phyloP scores from a whole-genome alignment of 1,284 basidiomycete genomes.

The Austroboletus niveus region DNA sequence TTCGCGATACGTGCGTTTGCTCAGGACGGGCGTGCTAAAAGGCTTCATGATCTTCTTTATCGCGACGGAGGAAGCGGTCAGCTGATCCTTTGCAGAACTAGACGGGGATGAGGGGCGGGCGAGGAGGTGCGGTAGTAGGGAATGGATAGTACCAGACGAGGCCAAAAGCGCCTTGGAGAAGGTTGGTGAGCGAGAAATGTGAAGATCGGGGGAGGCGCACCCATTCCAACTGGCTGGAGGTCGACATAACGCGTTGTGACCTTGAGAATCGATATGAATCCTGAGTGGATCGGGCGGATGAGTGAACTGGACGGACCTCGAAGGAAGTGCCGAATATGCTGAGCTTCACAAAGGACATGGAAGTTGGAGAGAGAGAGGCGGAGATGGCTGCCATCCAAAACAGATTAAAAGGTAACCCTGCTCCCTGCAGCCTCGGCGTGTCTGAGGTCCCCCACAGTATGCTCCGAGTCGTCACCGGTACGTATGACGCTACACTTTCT shows the following conservation, averaged over 20 bases:
- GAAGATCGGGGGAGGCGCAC: constrained; percentile 45
- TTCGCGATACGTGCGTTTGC: constrained; percentile 97
- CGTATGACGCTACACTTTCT: constrained; percentile 10
- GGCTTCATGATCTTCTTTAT: constrained; percentile 99
- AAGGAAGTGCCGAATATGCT: constrained; percentile 97
- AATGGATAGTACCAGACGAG: constrained; percentile 74
- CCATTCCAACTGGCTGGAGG: constrained; percentile 99
- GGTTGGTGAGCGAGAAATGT: constrained; percentile 16
- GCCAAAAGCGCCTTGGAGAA: constrained; percentile 75
- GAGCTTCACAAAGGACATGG: constrained; percentile 94
- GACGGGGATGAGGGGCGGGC: constrained; percentile 7
- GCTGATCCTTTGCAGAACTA: constrained; percentile 97
- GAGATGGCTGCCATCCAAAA: constrained; percentile 15
- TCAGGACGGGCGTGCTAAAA: constrained; percentile 96
- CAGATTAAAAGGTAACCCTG: constrained; percentile 4
- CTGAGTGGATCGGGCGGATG: constrained; percentile 14
- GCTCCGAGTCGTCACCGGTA: neutral
- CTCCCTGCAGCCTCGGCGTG: constrained; percentile 9
- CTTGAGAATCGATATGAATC: constrained; percentile 46
- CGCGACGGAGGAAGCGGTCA: constrained; percentile 91
- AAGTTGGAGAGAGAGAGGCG: constrained; percentile 12
- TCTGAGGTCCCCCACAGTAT: constrained; percentile 23
- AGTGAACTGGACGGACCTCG: constrained; percentile 53
- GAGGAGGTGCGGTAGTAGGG: constrained; percentile 24
- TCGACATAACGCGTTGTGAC: constrained; percentile 99